Conservation (phyloP, 192 early-diverging fungal species). For the Diversispora eburnea region DNA sequence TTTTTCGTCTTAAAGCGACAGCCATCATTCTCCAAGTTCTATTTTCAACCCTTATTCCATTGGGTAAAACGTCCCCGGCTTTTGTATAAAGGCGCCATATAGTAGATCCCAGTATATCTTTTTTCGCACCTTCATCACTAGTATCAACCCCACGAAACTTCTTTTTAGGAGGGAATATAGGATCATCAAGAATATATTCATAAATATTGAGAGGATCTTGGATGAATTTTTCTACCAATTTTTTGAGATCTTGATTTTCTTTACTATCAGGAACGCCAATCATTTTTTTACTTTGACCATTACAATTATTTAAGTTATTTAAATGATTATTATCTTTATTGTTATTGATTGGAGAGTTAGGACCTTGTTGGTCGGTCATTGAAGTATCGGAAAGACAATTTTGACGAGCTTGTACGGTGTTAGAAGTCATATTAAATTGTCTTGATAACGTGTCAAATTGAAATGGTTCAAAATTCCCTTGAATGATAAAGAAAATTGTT, state of each 20-base stretch:
- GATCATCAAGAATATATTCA: neutral
- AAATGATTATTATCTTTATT: neutral
- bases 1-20: slow-evolving; percentile 45
- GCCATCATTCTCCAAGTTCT: slow-evolving; percentile 82
- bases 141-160: neutral
- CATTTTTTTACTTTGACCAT: neutral
- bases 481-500: no score
- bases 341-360: no score
- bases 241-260: neutral
- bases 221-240: neutral
- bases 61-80: slow-evolving; percentile 72
- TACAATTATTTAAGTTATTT: neutral
- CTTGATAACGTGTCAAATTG: no score
- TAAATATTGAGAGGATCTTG: neutral
- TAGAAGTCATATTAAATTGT: no score
- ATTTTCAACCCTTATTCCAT: slow-evolving; percentile 78
- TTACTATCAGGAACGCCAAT: neutral
- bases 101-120: slow-evolving; percentile 53
- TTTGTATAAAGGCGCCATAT: slow-evolving; percentile 77
- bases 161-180: neutral
- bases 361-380: no score
- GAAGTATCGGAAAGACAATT: no score
- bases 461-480: no score
- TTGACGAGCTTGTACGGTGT: no score
- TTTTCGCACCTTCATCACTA: slow-evolving; percentile 35